Evolutionary conservation across 148 eudicot genomes (phyloP), one percentile per base, ranked within the genome.

Genomic region (Suaeda aralocaspica): DNA sequence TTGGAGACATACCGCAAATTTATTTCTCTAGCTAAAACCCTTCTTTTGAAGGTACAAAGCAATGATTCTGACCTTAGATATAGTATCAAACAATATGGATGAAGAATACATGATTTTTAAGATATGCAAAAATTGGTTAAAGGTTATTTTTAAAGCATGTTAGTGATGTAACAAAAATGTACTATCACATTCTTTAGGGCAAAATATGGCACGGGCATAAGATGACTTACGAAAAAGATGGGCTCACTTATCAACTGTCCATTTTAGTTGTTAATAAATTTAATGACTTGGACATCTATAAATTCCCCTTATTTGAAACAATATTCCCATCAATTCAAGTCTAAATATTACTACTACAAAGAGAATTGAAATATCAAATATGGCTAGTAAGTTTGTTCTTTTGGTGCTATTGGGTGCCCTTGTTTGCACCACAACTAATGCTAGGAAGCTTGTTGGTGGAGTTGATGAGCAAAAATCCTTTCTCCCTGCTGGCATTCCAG

Each of bases 391-490:
- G 56, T 41, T 78, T 68, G 68, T 61, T 14, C 26, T 75, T 29
- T 45, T 82, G 5, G 72, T 78, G 69, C 68, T 82, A 41, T 49
- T 78, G 25, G 66, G 74, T 68, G 75, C 72, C 6, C 68, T 82
- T 21, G 18, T 63, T 68, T 52, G 77, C 77, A 64, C 66, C 57
- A 61, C 64, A 42, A 68, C 46, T 64, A 73, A 64, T 68, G 82
- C 78, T 41, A 75, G 83, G 85, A 79, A 62, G 72, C 69, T 80
- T n/a, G 31, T 31, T 29, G 70, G 66, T 50, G 77, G 68, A 59
- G 48, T 77, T 41, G 67, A 66, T 52, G 80, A 77, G 9, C 64
- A 77, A 61, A 72, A 77, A 67, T 66, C 50, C 29, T 57, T 72
- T 34, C 16, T 36, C 16, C 66, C 50, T 39, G 30, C 48, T 62